Conservation (phyloP, 1,139 yeast species). For the Geotrichum reessii region DNA sequence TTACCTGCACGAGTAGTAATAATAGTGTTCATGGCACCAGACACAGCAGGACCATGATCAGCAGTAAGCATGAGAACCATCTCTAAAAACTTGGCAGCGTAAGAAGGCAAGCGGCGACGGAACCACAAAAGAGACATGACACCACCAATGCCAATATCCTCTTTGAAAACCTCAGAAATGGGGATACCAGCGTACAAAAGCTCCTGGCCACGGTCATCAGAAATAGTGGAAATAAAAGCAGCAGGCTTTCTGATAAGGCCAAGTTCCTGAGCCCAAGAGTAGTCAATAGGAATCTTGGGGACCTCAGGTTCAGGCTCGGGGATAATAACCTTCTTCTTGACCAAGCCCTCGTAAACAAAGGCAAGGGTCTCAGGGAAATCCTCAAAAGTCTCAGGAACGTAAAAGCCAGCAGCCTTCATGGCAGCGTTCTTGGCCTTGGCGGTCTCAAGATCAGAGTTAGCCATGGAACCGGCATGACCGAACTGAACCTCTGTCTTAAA, state of each 20-base stretch:
- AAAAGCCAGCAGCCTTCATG: conserved; percentile 44
- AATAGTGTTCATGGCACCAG: conserved; percentile 47
- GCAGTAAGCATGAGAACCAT: conserved; percentile 47
- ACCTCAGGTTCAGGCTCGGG: conserved; percentile 42
- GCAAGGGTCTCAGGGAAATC: conserved; percentile 41
- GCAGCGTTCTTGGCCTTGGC: conserved; percentile 43
- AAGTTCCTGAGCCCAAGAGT: conserved; percentile 46
- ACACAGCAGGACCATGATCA: conserved; percentile 46
- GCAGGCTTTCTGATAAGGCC: conserved; percentile 47
- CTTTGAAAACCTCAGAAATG: conserved; percentile 44
- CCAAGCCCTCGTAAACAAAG: conserved; percentile 37
- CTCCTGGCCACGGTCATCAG: conserved; percentile 47
- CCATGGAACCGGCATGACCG: conserved; percentile 47
- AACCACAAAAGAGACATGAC: conserved; percentile 46
- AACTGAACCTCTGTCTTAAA: conserved; percentile 47
- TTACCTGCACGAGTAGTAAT: conserved; percentile 47
- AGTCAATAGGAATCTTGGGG: conserved; percentile 46
- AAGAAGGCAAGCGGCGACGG: conserved; percentile 42
- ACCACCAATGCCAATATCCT: conserved; percentile 46
- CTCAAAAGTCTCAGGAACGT: conserved; percentile 44
- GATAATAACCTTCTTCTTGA: conserved; percentile 37
- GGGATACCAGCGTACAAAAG: conserved; percentile 45
- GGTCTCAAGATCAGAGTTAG: conserved; percentile 44
- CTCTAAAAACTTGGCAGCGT: conserved; percentile 44
- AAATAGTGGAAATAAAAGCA: conserved; percentile 44